Evolutionary conservation across 2,329 filamentous ascomycete species (phyloP).

Genomic region (Rhynchosporium secalis): DNA sequence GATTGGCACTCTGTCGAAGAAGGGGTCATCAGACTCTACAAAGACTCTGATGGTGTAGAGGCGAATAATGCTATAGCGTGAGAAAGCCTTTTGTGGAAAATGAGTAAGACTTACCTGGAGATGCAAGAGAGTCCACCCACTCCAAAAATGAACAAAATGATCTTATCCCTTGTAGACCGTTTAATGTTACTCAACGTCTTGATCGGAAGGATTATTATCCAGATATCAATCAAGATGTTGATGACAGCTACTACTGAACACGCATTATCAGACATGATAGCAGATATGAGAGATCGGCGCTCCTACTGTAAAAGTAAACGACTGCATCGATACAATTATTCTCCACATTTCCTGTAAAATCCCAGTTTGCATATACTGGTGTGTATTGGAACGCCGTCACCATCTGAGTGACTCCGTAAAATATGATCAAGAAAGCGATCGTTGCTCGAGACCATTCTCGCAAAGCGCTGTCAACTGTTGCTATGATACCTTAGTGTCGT

Average conservation of each 20-base stretch:
- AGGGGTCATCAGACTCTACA: constrained; percentile 33
- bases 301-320: constrained; percentile 40
- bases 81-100: neutral
- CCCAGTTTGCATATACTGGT: constrained; percentile 41
- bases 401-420: constrained; percentile 36
- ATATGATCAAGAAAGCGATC: constrained; percentile 35
- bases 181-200: constrained; percentile 21
- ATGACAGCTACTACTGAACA: constrained; percentile 20
- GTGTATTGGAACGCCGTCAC: constrained; percentile 38
- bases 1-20: constrained; percentile 31
- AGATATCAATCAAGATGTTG: constrained; percentile 27
- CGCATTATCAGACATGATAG: neutral
- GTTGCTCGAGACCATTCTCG: constrained; percentile 34
- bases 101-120: constrained; percentile 14
- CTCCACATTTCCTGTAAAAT: constrained; percentile 34
- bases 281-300: neutral
- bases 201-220: constrained; percentile 26
- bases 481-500: constrained; percentile 8
- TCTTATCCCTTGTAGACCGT: constrained; percentile 21
- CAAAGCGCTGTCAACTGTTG: constrained; percentile 35
- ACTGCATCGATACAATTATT: constrained; percentile 41
- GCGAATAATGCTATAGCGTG: constrained; percentile 34
- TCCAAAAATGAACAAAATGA: constrained; percentile 24
- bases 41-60: constrained; percentile 38
- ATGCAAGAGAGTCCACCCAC: constrained; percentile 34